Evolutionary conservation across 805 yeast species (phyloP).

Genomic region (Schwanniomyces vanrijiae): DNA sequence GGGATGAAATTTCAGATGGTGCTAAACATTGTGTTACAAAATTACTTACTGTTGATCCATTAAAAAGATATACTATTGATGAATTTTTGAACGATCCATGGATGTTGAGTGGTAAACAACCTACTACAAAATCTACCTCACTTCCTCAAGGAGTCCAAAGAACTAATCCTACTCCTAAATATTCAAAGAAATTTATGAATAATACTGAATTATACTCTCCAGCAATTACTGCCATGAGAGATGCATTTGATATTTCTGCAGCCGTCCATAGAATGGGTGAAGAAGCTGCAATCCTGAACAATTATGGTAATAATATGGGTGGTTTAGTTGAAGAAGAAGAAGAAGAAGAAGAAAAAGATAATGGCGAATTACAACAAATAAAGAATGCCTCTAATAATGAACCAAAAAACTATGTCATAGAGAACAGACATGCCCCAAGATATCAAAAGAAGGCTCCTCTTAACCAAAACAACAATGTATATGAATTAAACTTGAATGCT

Average conservation of each 20-base stretch:
- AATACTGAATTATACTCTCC: slow-evolving; percentile 53
- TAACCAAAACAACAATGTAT: slow-evolving; percentile 18
- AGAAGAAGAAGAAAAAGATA: slow-evolving; percentile 20
- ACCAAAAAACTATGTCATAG: slow-evolving; percentile 10
- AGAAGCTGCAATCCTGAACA: slow-evolving; percentile 45
- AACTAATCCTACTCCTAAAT: slow-evolving; percentile 14
- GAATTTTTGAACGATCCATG: slow-evolving; percentile 77
- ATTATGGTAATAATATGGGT: slow-evolving; percentile 14
- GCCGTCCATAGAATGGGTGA: slow-evolving; percentile 83
- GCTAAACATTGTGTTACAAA: slow-evolving; percentile 72
- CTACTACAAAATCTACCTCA: too few relatives aligned
- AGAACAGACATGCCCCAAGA: slow-evolving; percentile 9
- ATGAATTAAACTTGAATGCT: slow-evolving; percentile 49
- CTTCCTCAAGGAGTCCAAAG: slow-evolving; percentile 12
- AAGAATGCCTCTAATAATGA: neutral
- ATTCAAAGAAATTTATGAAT: slow-evolving; percentile 24
- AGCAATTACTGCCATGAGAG: slow-evolving; percentile 78
- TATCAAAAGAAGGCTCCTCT: slow-evolving; percentile 8
- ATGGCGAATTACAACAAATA: neutral
- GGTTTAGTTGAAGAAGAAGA: slow-evolving; percentile 37
- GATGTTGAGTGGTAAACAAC: slow-evolving; percentile 35
- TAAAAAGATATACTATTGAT: slow-evolving; percentile 65
- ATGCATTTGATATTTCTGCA: slow-evolving; percentile 82
- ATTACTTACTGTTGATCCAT: slow-evolving; percentile 71
- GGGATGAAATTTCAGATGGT: slow-evolving; percentile 74